These are phyloP conservation scores for Annona cherimola DNA, from an alignment of 164 flowering plant species.

Conservation along the genomic window DNA sequence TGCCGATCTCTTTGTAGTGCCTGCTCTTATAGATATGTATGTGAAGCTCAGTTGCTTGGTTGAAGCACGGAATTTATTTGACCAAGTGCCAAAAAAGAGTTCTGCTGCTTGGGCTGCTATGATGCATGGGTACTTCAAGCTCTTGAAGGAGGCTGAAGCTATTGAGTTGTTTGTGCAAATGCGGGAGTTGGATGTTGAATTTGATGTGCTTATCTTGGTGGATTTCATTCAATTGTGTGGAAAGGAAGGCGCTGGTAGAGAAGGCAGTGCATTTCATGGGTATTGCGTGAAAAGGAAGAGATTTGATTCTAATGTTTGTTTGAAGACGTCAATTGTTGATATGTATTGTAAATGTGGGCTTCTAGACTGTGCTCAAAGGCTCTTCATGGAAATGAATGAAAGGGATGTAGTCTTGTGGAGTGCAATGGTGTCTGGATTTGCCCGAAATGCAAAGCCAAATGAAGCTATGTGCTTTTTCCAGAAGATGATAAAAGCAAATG, in stretches of 20 bases:
- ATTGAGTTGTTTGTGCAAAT: constrained; percentile 13
- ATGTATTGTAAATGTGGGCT: constrained; percentile 16
- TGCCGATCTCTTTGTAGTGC: constrained; percentile 10
- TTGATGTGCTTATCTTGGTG: constrained; percentile 11
- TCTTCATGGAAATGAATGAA: constrained; percentile 15
- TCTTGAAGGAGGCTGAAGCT: constrained; percentile 13
- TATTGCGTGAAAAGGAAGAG: constrained; percentile 13
- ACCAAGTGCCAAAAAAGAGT: constrained; percentile 6
- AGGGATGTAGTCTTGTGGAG: constrained; percentile 22
- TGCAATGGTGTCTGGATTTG: constrained; percentile 15
- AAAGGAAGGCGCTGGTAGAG: constrained; percentile 11
- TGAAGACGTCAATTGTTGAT: constrained; percentile 15
- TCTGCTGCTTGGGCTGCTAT: constrained; percentile 14
- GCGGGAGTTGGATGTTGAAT: constrained; percentile 7
- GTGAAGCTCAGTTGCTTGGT: constrained; percentile 10
- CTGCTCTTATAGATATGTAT: constrained; percentile 16
- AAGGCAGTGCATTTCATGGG: constrained; percentile 20
- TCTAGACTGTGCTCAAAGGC: neutral
- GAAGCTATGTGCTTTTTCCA: constrained; percentile 14
- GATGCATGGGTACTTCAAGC: constrained; percentile 17
- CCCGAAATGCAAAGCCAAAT: constrained; percentile 12
- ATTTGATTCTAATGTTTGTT: constrained; percentile 5
- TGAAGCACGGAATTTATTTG: constrained; percentile 14
- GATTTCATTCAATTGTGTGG: constrained; percentile 19
- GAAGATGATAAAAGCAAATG: constrained; percentile 11